A percentile compares a stretch with the other conserved stretches of the same genome.
These are phyloP conservation scores for Trametes cubensis DNA, from an alignment of 768 basidiomycete genomes.

Conservation along the genomic window DNA sequence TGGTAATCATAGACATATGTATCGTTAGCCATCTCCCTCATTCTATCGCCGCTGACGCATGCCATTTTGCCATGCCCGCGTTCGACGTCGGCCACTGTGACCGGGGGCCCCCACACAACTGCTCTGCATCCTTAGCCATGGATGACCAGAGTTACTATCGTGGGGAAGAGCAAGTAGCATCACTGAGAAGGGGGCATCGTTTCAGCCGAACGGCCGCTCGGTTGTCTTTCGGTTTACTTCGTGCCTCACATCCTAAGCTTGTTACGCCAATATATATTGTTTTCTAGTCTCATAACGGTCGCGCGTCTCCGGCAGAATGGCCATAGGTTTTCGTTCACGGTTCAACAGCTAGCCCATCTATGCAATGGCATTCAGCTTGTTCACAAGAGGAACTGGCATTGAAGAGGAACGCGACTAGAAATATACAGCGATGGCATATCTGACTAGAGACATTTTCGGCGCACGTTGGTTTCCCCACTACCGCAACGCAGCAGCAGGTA, in stretches of 20 bases:
- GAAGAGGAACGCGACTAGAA: too few relatives aligned
- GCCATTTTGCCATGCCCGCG: background rate
- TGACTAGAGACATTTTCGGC: too few relatives aligned
- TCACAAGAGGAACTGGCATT: too few relatives aligned
- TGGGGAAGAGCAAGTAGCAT: slow-evolving; percentile 23
- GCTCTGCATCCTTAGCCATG: slow-evolving; percentile 23
- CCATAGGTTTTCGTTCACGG: too few relatives aligned
- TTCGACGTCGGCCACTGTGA: background rate
- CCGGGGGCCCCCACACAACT: slow-evolving; percentile 24
- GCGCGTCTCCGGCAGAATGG: too few relatives aligned
- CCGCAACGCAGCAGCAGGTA: too few relatives aligned
- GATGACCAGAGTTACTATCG: slow-evolving; percentile 29
- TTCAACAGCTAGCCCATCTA: too few relatives aligned
- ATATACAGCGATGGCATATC: too few relatives aligned
- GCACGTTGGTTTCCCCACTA: too few relatives aligned
- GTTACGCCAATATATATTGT: background rate
- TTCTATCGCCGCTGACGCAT: background rate
- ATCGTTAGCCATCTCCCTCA: background rate
- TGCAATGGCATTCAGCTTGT: too few relatives aligned
- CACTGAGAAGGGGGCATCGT: slow-evolving; percentile 15
- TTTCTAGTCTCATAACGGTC: too few relatives aligned
- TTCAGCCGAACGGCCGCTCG: slow-evolving; percentile 16
- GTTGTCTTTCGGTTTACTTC: slow-evolving; percentile 23
- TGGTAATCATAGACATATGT: slow-evolving; percentile 18
- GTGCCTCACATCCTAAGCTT: slow-evolving; percentile 27